phyloP scores from a whole-genome alignment of 495 filamentous ascomycete species.

The Terfezia boudieri region DNA sequence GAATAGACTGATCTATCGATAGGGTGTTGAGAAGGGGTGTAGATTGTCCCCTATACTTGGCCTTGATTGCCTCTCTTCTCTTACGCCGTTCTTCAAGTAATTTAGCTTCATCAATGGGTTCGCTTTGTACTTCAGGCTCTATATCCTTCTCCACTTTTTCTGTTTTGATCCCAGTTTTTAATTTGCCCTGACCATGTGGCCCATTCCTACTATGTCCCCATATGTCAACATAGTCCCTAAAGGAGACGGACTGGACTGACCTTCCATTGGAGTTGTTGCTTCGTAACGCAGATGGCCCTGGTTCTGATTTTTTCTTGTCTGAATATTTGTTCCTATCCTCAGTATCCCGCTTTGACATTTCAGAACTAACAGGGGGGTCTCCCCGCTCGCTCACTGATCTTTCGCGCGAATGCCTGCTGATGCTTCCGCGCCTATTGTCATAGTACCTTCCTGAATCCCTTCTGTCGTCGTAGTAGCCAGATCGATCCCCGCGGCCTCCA shows the following conservation, averaged over 20 bases:
- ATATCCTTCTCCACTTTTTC: neutral
- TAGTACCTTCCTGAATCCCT: slow-evolving; percentile 15
- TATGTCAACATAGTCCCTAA: slow-evolving; percentile 4
- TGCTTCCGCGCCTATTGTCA: slow-evolving; percentile 8
- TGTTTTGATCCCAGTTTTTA: slow-evolving; percentile 12
- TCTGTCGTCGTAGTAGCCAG: slow-evolving; percentile 13
- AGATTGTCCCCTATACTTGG: slow-evolving; percentile 51
- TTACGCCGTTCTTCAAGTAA: slow-evolving; percentile 71
- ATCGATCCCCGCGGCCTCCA: slow-evolving; percentile 20
- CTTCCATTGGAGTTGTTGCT: slow-evolving; percentile 6
- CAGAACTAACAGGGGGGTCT: slow-evolving; percentile 32
- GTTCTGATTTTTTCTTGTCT: slow-evolving; percentile 11
- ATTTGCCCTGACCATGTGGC: slow-evolving; percentile 18
- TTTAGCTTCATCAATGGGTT: slow-evolving; percentile 49
- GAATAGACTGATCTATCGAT: slow-evolving; percentile 35
- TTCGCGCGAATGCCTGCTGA: slow-evolving; percentile 27
- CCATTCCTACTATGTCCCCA: slow-evolving; percentile 4
- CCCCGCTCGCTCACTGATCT: slow-evolving; percentile 49
- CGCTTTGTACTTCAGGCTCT: slow-evolving; percentile 19
- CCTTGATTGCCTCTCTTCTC: slow-evolving; percentile 68
- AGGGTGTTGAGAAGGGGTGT: slow-evolving; percentile 58
- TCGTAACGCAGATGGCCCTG: slow-evolving; percentile 12
- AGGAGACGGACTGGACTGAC: slow-evolving; percentile 4
- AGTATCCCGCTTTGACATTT: slow-evolving; percentile 22
- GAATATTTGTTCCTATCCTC: slow-evolving; percentile 24